Base-by-base conservation (phyloP, 1,284 basidiomycete genomes). In the Agroathelia rolfsii region DNA sequence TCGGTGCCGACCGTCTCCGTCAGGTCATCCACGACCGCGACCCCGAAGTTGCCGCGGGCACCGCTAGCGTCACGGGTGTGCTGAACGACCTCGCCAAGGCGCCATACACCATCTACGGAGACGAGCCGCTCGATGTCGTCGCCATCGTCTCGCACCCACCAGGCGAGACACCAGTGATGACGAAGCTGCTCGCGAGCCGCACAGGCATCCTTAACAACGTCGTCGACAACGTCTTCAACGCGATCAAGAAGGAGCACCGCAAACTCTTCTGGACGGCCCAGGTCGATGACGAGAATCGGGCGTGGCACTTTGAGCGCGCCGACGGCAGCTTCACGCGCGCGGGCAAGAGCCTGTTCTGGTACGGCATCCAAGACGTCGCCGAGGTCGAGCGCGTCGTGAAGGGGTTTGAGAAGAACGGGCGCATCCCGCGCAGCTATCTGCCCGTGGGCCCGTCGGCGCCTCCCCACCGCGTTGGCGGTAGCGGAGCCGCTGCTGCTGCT, bases 281-380 rank as follows among this genome's bases (percentile, higher is more conserved):
- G 49, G 83, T 83, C 6, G 92, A 96, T 47, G 93, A 98, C 56
- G 94, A 97, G 64, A 82, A 95, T 62, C 78, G 93, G 24, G 76
- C 84, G 2, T 99, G 94, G 94, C 94, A 99, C 64, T 99, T 96
- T 53, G 95, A 99, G 66, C 78, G 90, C 36, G 90, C 94, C 1
- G 94, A 98, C 47, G 94, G 94, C 6, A 89, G 85, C 59, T 99
- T 99, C 66, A 95, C 93, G 8, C 74, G 95, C 34, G 88, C 88
- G 20, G 92, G 94, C 28, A 76, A 72, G 55, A 90, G 80, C 51
- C 63, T 99, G 51, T 98, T 96, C 74, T 98, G 94, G 90, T 97
- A 95, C 54, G 94, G 94, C 34, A 72, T 97, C 25, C 80, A 84
- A 47, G 89, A 95, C 49, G 80, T 96, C 22, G 72, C 73, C 39